Percentiles rank a stretch among this genome's conserved stretches.
These are phyloP conservation scores for Ambrosia trifida DNA, from an alignment of 129 eudicot genomes.

Conservation along the genomic window DNA sequence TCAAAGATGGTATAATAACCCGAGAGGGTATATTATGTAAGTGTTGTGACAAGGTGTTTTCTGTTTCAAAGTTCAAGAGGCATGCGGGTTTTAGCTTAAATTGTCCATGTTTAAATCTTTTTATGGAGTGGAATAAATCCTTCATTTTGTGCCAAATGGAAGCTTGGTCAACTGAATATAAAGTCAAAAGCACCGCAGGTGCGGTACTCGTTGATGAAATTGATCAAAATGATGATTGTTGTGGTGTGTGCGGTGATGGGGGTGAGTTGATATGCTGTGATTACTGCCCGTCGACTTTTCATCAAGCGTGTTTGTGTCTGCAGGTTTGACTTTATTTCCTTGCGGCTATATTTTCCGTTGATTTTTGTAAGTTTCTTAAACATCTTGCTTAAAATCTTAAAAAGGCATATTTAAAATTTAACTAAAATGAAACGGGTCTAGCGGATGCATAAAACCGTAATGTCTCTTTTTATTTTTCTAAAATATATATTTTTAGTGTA, in stretches of 20 bases:
- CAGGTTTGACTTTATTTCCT: conserved; percentile 54
- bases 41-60: conserved; percentile 65
- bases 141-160: conserved; percentile 76
- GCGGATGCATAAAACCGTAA: conserved; percentile 14
- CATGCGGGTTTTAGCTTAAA: conserved; percentile 77
- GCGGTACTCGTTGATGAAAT: conserved; percentile 40
- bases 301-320: conserved; percentile 71
- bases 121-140: conserved; percentile 82
- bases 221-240: conserved; percentile 88
- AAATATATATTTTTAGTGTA: background rate
- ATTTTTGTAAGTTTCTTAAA: conserved; percentile 3
- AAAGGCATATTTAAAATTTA: background rate
- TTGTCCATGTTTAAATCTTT: conserved; percentile 79
- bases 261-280: conserved; percentile 96
- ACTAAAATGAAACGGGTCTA: too few relatives aligned
- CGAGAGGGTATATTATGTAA: conserved; percentile 73
- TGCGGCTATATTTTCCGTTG: conserved; percentile 15
- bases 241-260: conserved; percentile 96
- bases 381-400: background rate
- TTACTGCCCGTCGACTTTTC: conserved; percentile 92
- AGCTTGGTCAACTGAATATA: conserved; percentile 96
- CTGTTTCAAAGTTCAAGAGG: conserved; percentile 67
- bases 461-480: background rate
- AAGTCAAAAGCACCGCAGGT: conserved; percentile 49
- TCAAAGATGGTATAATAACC: conserved; percentile 73